Percentiles rank a stretch among this genome's conserved stretches.
Conservation (phyloP, 2,329 filamentous ascomycete genomes). For the Xylaria sp. region DNA sequence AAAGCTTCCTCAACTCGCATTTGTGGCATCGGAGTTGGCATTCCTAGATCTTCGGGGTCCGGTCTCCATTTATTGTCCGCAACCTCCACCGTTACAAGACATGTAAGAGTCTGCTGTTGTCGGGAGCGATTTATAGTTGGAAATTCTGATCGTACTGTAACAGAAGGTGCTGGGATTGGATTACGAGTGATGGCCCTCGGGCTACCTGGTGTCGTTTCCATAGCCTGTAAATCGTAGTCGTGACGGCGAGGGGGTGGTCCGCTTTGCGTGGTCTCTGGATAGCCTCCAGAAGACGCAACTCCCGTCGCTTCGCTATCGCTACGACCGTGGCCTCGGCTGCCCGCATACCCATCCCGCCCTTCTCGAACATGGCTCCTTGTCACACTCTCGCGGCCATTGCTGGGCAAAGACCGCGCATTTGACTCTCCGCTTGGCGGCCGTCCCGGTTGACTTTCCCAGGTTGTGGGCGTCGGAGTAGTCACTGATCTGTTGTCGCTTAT, state of each 20-base stretch:
- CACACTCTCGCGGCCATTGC: conserved; percentile 48
- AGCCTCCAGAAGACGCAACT: conserved; percentile 79
- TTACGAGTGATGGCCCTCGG: conserved; percentile 79
- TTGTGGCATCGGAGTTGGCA: conserved; percentile 57
- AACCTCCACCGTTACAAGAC: conserved; percentile 92
- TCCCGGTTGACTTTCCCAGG: conserved; percentile 73
- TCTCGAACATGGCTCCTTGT: conserved; percentile 57
- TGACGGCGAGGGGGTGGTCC: conserved; percentile 77
- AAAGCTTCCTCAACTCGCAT: conserved; percentile 64
- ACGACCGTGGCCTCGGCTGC: conserved; percentile 69
- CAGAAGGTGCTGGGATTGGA: conserved; percentile 87
- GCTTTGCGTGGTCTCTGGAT: conserved; percentile 78
- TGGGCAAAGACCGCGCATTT: conserved; percentile 42
- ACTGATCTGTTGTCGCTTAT: conserved; percentile 69
- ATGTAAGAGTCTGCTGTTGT: conserved; percentile 94
- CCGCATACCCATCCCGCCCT: conserved; percentile 59
- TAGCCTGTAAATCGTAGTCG: conserved; percentile 95
- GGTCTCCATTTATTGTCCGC: conserved; percentile 91
- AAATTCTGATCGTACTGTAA: conserved; percentile 97
- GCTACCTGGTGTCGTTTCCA: conserved; percentile 85
- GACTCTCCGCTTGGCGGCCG: conserved; percentile 63
- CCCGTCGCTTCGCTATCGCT: conserved; percentile 84
- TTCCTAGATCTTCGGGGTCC: conserved; percentile 80
- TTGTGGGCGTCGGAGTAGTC: conserved; percentile 65
- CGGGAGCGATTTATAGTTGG: conserved; percentile 91